Evolutionary conservation across 139 green algal species (phyloP).

Genomic region (Eudorina sp.): DNA sequence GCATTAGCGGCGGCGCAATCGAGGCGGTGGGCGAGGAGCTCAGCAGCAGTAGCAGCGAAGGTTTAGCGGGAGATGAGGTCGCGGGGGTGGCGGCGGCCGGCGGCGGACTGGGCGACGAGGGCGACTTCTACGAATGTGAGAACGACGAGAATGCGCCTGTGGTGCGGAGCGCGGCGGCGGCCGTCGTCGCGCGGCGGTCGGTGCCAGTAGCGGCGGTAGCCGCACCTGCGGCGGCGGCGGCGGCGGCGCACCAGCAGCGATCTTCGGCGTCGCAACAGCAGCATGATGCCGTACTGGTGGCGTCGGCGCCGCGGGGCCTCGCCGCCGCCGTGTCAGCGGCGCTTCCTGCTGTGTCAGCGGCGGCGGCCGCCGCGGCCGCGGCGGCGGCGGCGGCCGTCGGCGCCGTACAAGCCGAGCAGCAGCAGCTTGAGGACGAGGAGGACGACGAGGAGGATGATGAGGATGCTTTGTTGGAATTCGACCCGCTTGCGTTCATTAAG

Average conservation of each 20-base stretch:
- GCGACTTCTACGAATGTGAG: not conserved
- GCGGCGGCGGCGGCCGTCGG: not conserved
- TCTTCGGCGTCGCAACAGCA: not conserved
- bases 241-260: not conserved
- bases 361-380: not conserved
- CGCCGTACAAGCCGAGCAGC: not conserved
- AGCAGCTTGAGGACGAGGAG: slow-evolving; percentile 26
- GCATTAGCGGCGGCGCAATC: not conserved
- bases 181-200: not conserved
- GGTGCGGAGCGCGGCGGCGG: not conserved
- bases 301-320: slow-evolving; percentile 16
- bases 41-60: slow-evolving; percentile 24
- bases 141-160: slow-evolving; percentile 33
- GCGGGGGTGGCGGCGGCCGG: not conserved
- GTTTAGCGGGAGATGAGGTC: not conserved
- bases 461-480: slow-evolving; percentile 49
- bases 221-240: not conserved
- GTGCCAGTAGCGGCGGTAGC: not conserved
- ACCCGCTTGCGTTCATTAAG: slow-evolving; percentile 65
- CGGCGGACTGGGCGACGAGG: not conserved
- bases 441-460: slow-evolving; percentile 34
- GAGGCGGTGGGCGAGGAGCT: slow-evolving; percentile 33
- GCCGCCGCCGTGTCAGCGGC: not conserved
- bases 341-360: too few relatives aligned
- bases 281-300: slow-evolving; percentile 27